Evolutionary conservation across 208 protist genomes (phyloP), one percentile per base, ranked within the genome.

Genomic region (Crithidia brevicula): DNA sequence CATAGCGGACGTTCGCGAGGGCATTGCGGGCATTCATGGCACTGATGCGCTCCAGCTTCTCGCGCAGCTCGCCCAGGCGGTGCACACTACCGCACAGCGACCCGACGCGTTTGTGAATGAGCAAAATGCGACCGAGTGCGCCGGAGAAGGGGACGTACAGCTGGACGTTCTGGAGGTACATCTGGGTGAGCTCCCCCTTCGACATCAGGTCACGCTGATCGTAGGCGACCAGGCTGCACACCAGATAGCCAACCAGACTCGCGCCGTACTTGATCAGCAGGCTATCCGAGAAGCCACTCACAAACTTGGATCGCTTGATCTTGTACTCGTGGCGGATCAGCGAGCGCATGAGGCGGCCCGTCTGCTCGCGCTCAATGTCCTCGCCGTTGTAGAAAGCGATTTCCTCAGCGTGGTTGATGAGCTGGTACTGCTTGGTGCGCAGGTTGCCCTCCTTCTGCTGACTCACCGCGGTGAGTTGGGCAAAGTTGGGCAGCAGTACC

Each of bases 351-450:
- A 91, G 58, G n/a, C 74, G 73, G 18, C 94, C 85, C 22, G 83
- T 81, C 54, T 94, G 87, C 63, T 83, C 72, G 3, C 82, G 62
- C 72, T 98, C 94, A n/a, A 89, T 53, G 23, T 86, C 79, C 46
- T 89, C 92, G 34, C 94, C 94, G 36, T 87, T 82, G 56, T 96
- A 97, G 61, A 98, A 98, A 11, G 94, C 90, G 42, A 98, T 83
- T 77, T 95, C 88, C 77, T 98, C 91, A 0, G 92, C 90, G 66
- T 98, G 92, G 34, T 80, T 77, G 33, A 91, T 71, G 11, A 98
- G 65, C 59, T 94, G 86, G 46, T 82, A 86, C 59, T 98, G 92
- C 34, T 83, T 81, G 36, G 83, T 79, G 16, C 91, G 77, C 28
- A 97, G 61, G 58, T 96, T 88, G 10, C 74, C 90, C 65, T 97